phyloP scores from a whole-genome alignment of 257 asterid genomes.

The Fraxinus americana region DNA sequence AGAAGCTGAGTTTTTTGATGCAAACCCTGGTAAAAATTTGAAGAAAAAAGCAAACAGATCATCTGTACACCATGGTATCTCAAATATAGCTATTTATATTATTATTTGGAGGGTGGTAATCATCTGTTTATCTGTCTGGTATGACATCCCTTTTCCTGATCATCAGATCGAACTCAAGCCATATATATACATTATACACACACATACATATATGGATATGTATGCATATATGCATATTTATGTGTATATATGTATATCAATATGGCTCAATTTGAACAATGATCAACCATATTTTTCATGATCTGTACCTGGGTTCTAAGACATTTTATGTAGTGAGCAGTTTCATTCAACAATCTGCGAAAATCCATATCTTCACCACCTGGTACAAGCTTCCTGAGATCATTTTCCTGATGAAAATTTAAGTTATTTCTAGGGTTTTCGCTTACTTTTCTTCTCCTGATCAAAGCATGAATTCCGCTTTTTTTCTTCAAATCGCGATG shows the following conservation, averaged over 20 bases:
- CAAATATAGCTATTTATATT: background rate
- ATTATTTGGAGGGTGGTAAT: background rate
- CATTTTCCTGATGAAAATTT: slow-evolving; percentile 30
- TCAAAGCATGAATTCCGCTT: background rate
- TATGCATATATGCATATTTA: no score
- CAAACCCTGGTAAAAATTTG: background rate
- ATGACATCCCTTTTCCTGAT: background rate
- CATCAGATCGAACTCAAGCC: background rate
- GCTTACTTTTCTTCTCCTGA: slow-evolving; percentile 4
- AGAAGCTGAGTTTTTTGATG: background rate
- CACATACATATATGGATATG: background rate
- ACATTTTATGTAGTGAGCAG: slow-evolving; percentile 74
- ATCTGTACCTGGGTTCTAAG: slow-evolving; percentile 73
- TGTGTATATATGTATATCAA: background rate
- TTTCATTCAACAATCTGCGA: slow-evolving; percentile 60
- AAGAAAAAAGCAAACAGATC: background rate
- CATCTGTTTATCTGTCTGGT: background rate
- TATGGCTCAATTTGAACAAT: slow-evolving; percentile 35
- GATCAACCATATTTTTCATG: slow-evolving; percentile 57
- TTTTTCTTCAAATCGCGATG: slow-evolving; percentile 5
- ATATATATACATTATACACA: background rate
- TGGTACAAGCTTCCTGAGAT: slow-evolving; percentile 61
- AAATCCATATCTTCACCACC: slow-evolving; percentile 64
- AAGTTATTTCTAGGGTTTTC: slow-evolving; percentile 40
- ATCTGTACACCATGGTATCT: slow-evolving; percentile 17